A percentile compares a stretch with the other conserved stretches of the same genome.
Evolutionary conservation across 2,329 filamentous ascomycete species (phyloP).

Genomic region (Neofusicoccum ribis): DNA sequence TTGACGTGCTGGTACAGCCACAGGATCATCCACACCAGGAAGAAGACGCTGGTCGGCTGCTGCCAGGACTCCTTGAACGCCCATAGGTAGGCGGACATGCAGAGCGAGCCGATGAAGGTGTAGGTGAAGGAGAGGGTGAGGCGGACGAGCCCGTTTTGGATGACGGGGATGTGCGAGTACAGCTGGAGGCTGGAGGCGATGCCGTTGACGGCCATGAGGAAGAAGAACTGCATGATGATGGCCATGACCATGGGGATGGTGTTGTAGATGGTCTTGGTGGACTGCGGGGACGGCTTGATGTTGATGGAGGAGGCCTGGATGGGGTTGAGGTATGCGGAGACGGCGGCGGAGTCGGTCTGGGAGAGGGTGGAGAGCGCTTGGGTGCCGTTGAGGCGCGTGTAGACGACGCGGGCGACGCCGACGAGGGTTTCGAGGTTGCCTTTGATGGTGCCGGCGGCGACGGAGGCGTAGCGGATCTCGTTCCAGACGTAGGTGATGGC

Average conservation of each 20-base stretch:
- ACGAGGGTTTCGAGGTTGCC: constrained; percentile 34
- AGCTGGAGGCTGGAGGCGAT: constrained; percentile 32
- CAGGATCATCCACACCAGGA: constrained; percentile 41
- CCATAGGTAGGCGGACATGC: constrained; percentile 43
- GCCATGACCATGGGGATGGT: constrained; percentile 47
- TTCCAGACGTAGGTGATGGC: constrained; percentile 48
- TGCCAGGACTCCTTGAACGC: constrained; percentile 42
- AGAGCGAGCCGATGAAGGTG: constrained; percentile 37
- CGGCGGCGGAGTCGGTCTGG: constrained; percentile 30
- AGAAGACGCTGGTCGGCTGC: constrained; percentile 39
- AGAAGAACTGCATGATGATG: constrained; percentile 52
- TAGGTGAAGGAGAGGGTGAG: constrained; percentile 33
- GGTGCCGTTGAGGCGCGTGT: constrained; percentile 36
- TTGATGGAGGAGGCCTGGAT: constrained; percentile 39
- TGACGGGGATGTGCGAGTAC: constrained; percentile 24
- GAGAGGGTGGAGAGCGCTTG: constrained; percentile 28
- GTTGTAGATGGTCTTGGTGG: constrained; percentile 47
- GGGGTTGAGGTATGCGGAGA: constrained; percentile 41
- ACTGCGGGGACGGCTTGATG: constrained; percentile 44
- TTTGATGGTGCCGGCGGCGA: constrained; percentile 37
- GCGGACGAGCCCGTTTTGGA: constrained; percentile 29
- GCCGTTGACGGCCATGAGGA: constrained; percentile 47
- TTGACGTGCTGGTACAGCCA: constrained; percentile 47
- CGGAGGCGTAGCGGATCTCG: constrained; percentile 45
- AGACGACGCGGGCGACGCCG: constrained; percentile 34